These are phyloP conservation scores for Chlorella vulgaris DNA, from an alignment of 139 green algal species.

Conservation along the genomic window DNA sequence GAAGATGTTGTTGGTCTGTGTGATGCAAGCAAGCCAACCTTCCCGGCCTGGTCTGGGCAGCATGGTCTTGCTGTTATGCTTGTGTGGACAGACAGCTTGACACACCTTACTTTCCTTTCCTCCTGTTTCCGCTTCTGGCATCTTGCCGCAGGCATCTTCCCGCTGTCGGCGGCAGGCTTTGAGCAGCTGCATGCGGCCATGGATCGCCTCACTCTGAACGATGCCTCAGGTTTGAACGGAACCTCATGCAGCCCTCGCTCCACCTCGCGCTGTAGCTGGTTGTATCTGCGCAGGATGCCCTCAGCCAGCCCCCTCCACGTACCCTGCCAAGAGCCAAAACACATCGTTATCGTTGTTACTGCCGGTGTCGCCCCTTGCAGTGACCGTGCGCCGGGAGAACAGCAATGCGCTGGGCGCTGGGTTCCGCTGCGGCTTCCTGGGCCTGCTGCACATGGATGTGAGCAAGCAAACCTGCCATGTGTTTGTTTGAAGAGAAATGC, in stretches of 20 bases:
- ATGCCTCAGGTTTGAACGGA: conserved; percentile 72
- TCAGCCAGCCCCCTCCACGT: too few species aligned
- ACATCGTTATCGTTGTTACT: too few species aligned
- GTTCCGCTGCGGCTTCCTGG: conserved; percentile 91
- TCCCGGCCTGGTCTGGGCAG: too few species aligned
- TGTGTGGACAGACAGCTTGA: too few species aligned
- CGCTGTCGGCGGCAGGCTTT: conserved; percentile 66
- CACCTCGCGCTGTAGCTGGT: too few species aligned
- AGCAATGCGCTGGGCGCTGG: conserved; percentile 86
- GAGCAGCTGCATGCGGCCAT: conserved; percentile 73
- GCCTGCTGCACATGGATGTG: conserved; percentile 90
- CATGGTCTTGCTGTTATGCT: too few species aligned
- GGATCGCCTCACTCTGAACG: conserved; percentile 89
- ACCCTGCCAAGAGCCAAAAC: too few species aligned
- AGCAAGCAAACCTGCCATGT: neutral
- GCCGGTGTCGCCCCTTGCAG: conserved; percentile 30
- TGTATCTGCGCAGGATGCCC: too few species aligned
- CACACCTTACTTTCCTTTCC: too few species aligned
- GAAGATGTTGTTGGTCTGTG: neutral
- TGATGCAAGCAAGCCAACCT: neutral
- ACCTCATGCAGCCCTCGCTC: too few species aligned
- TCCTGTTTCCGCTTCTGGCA: too few species aligned
- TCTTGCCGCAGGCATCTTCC: conserved; percentile 67
- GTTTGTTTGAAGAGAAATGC: too few species aligned
- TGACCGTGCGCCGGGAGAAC: conserved; percentile 80